These are phyloP conservation scores for Debaryomyces singareniensis DNA, from an alignment of 1,139 yeast species.

Conservation along the genomic window DNA sequence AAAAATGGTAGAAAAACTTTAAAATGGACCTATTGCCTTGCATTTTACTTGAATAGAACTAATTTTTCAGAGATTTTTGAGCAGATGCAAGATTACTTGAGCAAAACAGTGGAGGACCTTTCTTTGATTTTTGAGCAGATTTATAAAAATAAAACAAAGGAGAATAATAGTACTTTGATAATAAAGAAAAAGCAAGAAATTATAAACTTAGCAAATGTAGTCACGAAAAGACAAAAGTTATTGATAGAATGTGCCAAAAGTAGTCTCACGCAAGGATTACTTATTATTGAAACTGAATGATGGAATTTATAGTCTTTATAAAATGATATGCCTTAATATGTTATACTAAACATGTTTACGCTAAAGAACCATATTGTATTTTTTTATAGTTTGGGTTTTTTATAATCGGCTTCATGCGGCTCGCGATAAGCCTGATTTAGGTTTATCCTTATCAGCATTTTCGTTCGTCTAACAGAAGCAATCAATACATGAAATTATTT, in stretches of 20 bases:
- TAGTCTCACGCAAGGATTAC: slow-evolving; percentile 23
- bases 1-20: slow-evolving; percentile 69
- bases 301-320: too few relatives aligned
- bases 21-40: slow-evolving; percentile 89
- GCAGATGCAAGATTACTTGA: slow-evolving; percentile 65
- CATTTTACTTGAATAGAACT: slow-evolving; percentile 54
- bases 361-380: too few relatives aligned
- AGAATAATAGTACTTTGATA: slow-evolving; percentile 16
- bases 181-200: slow-evolving; percentile 49
- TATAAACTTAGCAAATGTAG: slow-evolving; percentile 40
- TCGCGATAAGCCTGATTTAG: too few relatives aligned
- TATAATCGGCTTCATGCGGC: too few relatives aligned
- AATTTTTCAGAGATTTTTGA: slow-evolving; percentile 60
- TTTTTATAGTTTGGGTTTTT: too few relatives aligned
- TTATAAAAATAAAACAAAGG: slow-evolving; percentile 35
- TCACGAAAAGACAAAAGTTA: slow-evolving; percentile 42
- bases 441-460: too few relatives aligned
- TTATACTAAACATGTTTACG: too few relatives aligned
- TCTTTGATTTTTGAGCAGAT: slow-evolving; percentile 64
- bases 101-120: slow-evolving; percentile 70
- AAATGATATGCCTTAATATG: too few relatives aligned
- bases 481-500: too few relatives aligned
- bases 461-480: too few relatives aligned
- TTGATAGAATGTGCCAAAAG: slow-evolving; percentile 46
- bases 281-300: slow-evolving; percentile 11